Evolutionary conservation across 352 stramenopile genomes (phyloP).

Genomic region (Globisporangium uncinulatum): DNA sequence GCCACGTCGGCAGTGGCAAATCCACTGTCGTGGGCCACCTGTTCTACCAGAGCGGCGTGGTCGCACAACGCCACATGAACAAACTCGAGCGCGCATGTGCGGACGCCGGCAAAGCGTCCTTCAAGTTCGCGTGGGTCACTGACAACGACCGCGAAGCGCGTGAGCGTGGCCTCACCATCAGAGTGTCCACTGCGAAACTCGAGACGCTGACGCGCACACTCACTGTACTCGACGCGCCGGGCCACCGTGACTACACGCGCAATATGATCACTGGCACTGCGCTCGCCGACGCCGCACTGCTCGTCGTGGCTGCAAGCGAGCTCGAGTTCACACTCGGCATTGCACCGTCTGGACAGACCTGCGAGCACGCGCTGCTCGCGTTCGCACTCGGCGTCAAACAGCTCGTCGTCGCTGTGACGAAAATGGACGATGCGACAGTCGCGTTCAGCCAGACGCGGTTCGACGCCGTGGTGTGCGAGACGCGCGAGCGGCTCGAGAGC

Average conservation of each 20-base stretch:
- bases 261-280: slow-evolving; percentile 99
- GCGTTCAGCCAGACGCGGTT: slow-evolving; percentile 57
- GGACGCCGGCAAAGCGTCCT: slow-evolving; percentile 97
- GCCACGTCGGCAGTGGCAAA: slow-evolving; percentile 97
- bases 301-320: slow-evolving; percentile 93
- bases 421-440: slow-evolving; percentile 68
- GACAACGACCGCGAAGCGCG: slow-evolving; percentile 98
- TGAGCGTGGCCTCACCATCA: slow-evolving; percentile 97
- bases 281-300: slow-evolving; percentile 95
- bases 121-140: slow-evolving; percentile 99
- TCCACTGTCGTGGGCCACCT: slow-evolving; percentile 98
- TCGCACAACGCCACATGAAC: slow-evolving; percentile 99
- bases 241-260: slow-evolving; percentile 99
- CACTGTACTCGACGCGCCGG: slow-evolving; percentile 54
- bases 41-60: slow-evolving; percentile 99
- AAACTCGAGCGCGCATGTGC: slow-evolving; percentile 97
- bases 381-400: slow-evolving; percentile 97
- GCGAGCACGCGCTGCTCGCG: slow-evolving; percentile 94
- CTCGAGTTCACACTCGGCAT: slow-evolving; percentile 94
- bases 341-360: slow-evolving; percentile 76
- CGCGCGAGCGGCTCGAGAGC: slow-evolving; percentile 69
- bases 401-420: slow-evolving; percentile 85
- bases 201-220: slow-evolving; percentile 50
- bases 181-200: slow-evolving; percentile 98
- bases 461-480: slow-evolving; percentile 81